Base-by-base conservation (phyloP, 768 basidiomycete species). In the Chlorophyllum brunneum region DNA sequence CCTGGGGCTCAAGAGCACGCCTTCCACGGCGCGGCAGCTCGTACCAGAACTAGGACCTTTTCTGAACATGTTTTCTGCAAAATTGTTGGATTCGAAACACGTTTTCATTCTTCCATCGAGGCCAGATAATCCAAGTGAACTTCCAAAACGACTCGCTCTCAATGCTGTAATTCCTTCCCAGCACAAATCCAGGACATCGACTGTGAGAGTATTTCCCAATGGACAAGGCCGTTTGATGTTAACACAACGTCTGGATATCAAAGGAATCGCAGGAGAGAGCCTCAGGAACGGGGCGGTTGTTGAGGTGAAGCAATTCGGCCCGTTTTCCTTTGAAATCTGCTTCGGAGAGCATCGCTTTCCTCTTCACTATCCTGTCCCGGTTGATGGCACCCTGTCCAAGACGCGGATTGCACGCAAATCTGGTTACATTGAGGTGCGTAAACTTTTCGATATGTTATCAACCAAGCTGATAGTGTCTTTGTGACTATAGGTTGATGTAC, bases 391-490 rank as follows among this genome's bases (percentile, higher is more conserved):
- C n/a, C 65, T 65, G 11, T 46, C 61, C 1, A 78, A 68, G 56
- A 58, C 75, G 8, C 71, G 79, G 4, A 57, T 83, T 29, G 82
- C 82, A 6, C 70, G 82, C 31, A 81, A 78, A 56, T 83, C 80
- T 1, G 69, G 61, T 22, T 84, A 78, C 51, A 64, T 83, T 5
- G 72, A 75, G 61, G 69, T 72, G 61, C 65, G 65, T 67, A 9
- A 7, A 9, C 11, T 24, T 48, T n/a, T n/a, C n/a, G n/a, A n/a
- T n/a, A n/a, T n/a, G n/a, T n/a, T n/a, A n/a, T n/a, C n/a, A n/a
- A n/a, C n/a, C n/a, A n/a, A n/a, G n/a, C n/a, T n/a, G n/a, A n/a
- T n/a, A n/a, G n/a, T n/a, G 10, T 56, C 7, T 59, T n/a, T 22
- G 55, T 1, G 53, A 4, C 57, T 51, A 43, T 20, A 68, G 65